Percentiles rank a stretch among this genome's conserved stretches.
phyloP scores from a whole-genome alignment of 108 stramenopile species.

The Cyclotella kingstonii region DNA sequence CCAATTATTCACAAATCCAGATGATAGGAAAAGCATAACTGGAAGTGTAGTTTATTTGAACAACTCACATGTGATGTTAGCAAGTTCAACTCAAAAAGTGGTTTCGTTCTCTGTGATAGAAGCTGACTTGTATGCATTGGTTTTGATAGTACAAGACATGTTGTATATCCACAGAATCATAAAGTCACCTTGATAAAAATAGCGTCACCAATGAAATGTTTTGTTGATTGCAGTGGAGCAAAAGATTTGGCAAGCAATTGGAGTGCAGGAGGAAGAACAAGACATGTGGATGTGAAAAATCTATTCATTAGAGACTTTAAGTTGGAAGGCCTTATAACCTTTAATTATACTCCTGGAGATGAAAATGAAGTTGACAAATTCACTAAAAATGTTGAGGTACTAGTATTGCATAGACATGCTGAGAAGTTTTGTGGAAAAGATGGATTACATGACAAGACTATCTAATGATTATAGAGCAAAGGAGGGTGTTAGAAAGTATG shows the following conservation, averaged over 20 bases:
- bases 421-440: neutral
- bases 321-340: neutral
- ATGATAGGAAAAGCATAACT: too few species aligned
- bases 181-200: too few species aligned
- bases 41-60: too few species aligned
- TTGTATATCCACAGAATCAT: too few species aligned
- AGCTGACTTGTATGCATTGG: too few species aligned
- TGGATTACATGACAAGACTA: neutral
- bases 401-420: neutral
- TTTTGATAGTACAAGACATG: too few species aligned
- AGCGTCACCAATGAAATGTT: neutral
- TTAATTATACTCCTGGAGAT: neutral
- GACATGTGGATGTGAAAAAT: neutral
- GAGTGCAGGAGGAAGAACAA: neutral
- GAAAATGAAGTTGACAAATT: neutral
- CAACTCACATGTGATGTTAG: too few species aligned
- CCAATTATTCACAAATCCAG: too few species aligned
- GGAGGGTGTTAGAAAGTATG: neutral
- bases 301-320: neutral
- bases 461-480: neutral
- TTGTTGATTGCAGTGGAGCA: too few species aligned
- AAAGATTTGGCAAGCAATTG: too few species aligned
- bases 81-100: too few species aligned
- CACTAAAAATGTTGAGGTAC: neutral
- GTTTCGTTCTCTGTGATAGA: too few species aligned